Evolutionary conservation across 2,329 filamentous ascomycete species (phyloP).

Genomic region (Apiospora koreana): DNA sequence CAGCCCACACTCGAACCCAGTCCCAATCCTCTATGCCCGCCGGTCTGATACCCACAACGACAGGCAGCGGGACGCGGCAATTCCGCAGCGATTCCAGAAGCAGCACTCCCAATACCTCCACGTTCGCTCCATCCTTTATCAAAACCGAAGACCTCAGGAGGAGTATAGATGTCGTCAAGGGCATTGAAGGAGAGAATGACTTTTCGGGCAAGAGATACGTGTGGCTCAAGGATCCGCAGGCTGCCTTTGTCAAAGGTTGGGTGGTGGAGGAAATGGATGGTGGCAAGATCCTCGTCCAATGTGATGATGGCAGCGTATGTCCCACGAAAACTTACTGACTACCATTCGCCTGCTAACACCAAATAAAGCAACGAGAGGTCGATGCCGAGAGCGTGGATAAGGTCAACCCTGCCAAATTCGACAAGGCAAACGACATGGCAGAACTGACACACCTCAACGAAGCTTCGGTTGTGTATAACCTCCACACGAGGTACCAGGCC

Average conservation of each 20-base stretch:
- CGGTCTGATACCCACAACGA: conserved; percentile 29
- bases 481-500: conserved; percentile 91
- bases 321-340: not conserved
- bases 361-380: conserved; percentile 75
- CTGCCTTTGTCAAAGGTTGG: conserved; percentile 90
- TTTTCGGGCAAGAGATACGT: conserved; percentile 99
- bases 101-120: conserved; percentile 67
- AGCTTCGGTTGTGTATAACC: conserved; percentile 94
- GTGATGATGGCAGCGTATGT: conserved; percentile 85
- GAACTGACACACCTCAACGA: conserved; percentile 98
- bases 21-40: conserved; percentile 60
- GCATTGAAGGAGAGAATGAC: conserved; percentile 96
- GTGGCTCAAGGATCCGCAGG: conserved; percentile 86
- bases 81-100: conserved; percentile 63
- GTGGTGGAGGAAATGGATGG: conserved; percentile 78
- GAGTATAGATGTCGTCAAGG: conserved; percentile 57
- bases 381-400: conserved; percentile 90
- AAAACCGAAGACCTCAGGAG: conserved; percentile 76
- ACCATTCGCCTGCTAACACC: conserved; percentile 4
- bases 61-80: conserved; percentile 38
- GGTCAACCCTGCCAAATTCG: conserved; percentile 98
- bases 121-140: conserved; percentile 96
- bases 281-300: conserved; percentile 79
- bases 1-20: conserved; percentile 66
- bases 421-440: conserved; percentile 99